phyloP scores from a whole-genome alignment of 108 stramenopile genomes.

The Skeletonema potamos region DNA sequence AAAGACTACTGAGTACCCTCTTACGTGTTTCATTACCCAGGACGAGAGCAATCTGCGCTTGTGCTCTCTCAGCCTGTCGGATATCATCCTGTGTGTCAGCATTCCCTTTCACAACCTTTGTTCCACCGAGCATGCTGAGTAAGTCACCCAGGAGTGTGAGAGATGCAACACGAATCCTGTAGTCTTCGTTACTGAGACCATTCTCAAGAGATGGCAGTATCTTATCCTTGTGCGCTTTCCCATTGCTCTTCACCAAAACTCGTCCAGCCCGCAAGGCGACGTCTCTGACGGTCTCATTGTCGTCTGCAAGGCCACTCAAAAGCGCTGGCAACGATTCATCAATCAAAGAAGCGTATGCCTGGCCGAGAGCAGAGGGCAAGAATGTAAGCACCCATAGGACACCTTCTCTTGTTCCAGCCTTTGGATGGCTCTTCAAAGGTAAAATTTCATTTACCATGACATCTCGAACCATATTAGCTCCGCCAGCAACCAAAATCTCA shows the following conservation, averaged over 20 bases:
- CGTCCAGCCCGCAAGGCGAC: constrained; percentile 95
- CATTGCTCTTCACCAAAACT: constrained; percentile 92
- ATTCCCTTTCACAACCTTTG: constrained; percentile 80
- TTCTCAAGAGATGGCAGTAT: constrained; percentile 91
- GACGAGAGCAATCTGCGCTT: constrained; percentile 86
- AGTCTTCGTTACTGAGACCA: constrained; percentile 90
- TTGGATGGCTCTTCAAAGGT: constrained; percentile 84
- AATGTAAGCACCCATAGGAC: constrained; percentile 99
- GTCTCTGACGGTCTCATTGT: constrained; percentile 91
- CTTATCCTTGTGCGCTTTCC: constrained; percentile 87
- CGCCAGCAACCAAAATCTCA: constrained; percentile 87
- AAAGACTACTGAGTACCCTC: constrained; percentile 89
- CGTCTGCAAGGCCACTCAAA: constrained; percentile 94
- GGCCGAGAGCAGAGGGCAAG: constrained; percentile 90
- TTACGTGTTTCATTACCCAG: constrained; percentile 82
- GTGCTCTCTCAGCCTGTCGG: constrained; percentile 78
- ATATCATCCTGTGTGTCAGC: constrained; percentile 91
- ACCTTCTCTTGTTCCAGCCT: constrained; percentile 92
- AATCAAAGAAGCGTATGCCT: constrained; percentile 84
- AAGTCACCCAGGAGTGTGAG: constrained; percentile 95
- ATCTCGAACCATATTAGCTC: constrained; percentile 60
- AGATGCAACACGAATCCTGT: constrained; percentile 93
- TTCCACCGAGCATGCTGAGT: constrained; percentile 93
- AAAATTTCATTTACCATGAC: constrained; percentile 90
- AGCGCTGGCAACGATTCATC: constrained; percentile 90